Base-by-base conservation (phyloP, 2,329 filamentous ascomycete genomes). In the Diplodia corticola region DNA sequence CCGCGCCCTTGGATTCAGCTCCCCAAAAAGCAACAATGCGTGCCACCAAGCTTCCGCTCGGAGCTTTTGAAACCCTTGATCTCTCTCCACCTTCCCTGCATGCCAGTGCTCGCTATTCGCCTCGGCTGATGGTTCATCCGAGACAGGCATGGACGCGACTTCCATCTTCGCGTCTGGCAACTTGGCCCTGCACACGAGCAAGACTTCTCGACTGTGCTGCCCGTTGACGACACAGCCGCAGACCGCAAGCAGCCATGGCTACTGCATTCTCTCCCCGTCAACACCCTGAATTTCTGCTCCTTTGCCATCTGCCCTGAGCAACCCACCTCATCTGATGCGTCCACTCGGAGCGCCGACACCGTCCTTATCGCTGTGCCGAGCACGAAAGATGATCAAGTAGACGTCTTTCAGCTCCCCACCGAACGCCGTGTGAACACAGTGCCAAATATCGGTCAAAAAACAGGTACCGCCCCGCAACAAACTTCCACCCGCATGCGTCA, bases 231-330 rank as follows among this genome's bases (percentile, higher is more conserved):
- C 75, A 1, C 77, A 76, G 30, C 79, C 77, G 53, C 77, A 76
- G 59, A 84, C 80, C 69, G 75, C 33, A 85, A 84, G 20, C 84
- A 89, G 72, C 95, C 95, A 33, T 96, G 92, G 92, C 81, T 97
- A n/a, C 78, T 97, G 24, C 87, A 97, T 77, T 85, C 91, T 4
- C 80, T 99, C 5, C 84, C 91, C 5, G 92, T 98, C 50, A 97
- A 97, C 74, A 92, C 94, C 1, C 86, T 98, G 80, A 99, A 98
- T 75, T 99, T 98, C 76, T 99, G 95, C 75, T 85, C 90, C 1
- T 97, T 97, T 76, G 84, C 90, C 2, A 83, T 85, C 68, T 89
- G 89, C 66, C 61, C 70, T 59, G 67, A 63, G n/a, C 74, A 33
- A 63, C 15, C 64, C 67, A 33, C 68, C 44, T 63, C 72, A 12